Conservation (phyloP, 495 filamentous ascomycete genomes). For the Talaromyces stipitatus region DNA sequence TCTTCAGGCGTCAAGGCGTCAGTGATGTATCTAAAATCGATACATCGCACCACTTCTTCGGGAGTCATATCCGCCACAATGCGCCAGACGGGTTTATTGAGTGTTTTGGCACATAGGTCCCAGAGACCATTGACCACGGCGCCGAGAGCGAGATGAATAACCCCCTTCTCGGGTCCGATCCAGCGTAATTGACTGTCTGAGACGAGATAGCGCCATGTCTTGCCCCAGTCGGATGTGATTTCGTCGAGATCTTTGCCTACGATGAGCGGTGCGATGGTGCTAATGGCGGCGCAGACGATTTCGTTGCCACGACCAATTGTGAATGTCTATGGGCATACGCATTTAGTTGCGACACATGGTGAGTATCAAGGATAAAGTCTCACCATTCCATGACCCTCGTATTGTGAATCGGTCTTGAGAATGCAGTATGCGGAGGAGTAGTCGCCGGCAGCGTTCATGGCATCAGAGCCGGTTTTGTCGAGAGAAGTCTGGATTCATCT, state of each 20-base stretch:
- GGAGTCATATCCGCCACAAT: constrained; percentile 85
- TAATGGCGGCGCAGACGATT: constrained; percentile 81
- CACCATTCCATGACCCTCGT: constrained; percentile 83
- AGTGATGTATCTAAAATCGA: constrained; percentile 91
- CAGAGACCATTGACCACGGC: constrained; percentile 89
- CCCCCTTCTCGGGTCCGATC: constrained; percentile 94
- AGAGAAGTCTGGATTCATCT: constrained; percentile 60
- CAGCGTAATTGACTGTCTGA: constrained; percentile 85
- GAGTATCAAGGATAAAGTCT: background rate
- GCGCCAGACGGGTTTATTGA: constrained; percentile 83
- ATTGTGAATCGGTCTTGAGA: constrained; percentile 66
- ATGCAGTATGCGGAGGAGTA: constrained; percentile 93
- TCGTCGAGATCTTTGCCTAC: constrained; percentile 63
- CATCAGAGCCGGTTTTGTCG: constrained; percentile 91
- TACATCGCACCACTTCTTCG: constrained; percentile 76
- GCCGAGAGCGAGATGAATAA: constrained; percentile 85
- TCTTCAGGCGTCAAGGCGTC: constrained; percentile 88
- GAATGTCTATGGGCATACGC: constrained; percentile 57
- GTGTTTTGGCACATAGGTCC: constrained; percentile 89
- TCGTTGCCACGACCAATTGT: constrained; percentile 95
- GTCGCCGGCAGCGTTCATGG: constrained; percentile 93
- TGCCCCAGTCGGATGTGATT: constrained; percentile 74
- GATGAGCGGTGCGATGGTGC: constrained; percentile 65
- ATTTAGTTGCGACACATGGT: background rate
- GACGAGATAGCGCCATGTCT: constrained; percentile 86